phyloP scores from a whole-genome alignment of 1,284 basidiomycete species.

The Inonotus obliquus region DNA sequence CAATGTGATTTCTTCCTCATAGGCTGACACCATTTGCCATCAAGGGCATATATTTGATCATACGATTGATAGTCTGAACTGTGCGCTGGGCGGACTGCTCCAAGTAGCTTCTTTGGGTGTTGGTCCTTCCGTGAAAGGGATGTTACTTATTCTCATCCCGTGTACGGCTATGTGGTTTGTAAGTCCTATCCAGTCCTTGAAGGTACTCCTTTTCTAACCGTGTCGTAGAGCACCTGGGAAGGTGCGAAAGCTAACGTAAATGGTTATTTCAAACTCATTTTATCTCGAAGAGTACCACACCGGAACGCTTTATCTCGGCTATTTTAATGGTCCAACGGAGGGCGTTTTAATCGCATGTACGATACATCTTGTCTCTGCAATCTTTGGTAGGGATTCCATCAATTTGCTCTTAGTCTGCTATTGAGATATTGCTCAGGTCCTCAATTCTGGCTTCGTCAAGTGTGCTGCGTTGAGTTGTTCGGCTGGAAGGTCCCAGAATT shows the following conservation, averaged over 20 bases:
- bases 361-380: slow-evolving; percentile 23
- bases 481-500: slow-evolving; percentile 4
- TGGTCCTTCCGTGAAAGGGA: slow-evolving; percentile 17
- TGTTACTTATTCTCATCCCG: slow-evolving; percentile 20
- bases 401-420: neutral
- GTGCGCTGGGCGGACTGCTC: slow-evolving; percentile 21
- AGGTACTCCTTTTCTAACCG: neutral
- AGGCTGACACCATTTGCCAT: neutral
- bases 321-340: slow-evolving; percentile 25
- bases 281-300: slow-evolving; percentile 23
- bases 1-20: neutral
- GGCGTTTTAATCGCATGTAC: slow-evolving; percentile 23
- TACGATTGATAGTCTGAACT: slow-evolving; percentile 24
- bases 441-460: slow-evolving; percentile 17
- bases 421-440: slow-evolving; percentile 12
- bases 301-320: slow-evolving; percentile 23
- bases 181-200: slow-evolving; percentile 3
- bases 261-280: neutral
- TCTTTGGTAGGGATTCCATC: slow-evolving; percentile 18
- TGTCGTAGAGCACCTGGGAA: slow-evolving; percentile 24
- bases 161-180: slow-evolving; percentile 25
- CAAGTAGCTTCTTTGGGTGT: slow-evolving; percentile 22
- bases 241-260: slow-evolving; percentile 8
- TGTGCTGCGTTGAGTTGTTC: slow-evolving; percentile 9
- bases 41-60: slow-evolving; percentile 26